Base-by-base conservation (phyloP, 2,329 filamentous ascomycete genomes). In the Madurella fahalii region DNA sequence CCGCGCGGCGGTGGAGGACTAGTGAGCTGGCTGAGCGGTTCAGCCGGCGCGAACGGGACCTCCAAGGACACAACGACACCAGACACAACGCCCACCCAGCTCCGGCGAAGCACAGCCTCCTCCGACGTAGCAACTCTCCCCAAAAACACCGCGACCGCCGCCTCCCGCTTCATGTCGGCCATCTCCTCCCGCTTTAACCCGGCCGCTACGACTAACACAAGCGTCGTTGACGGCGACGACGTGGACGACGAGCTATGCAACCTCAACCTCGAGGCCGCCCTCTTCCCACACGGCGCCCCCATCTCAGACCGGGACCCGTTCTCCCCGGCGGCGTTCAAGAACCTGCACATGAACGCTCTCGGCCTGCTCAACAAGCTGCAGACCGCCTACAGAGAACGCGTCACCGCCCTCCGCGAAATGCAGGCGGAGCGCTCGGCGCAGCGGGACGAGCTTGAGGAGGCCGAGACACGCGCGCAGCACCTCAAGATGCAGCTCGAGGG, bases 401-500 rank as follows among this genome's bases (percentile, higher is more conserved):
- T 78, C 5, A 58, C 72, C 0, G 72, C 76, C n/a, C 67, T 82
- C 1, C 71, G 71, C 11, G 81, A 84, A 41, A 60, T 82, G 9
- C 72, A 72, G 31, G 74, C 75, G 9, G 82, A 85, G 64, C 74
- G 74, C n/a, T 76, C 78, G 43, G 78, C 75, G 0, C 72, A 79
- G 60, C 63, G 63, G 13, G 83, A 85, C 30, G 81, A 84, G 65
- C 68, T 77, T 15, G 80, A 80, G 47, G 82, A 85, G 63, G 73
- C 77, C 16, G 74, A 79, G 51, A 77, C 75, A 5, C 74, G 80
- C 2, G 73, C 77, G 7, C 69, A 73, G 17, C 76, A 81, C 61
- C 72, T 86, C 40, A 82, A 80, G 65, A 72, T 76, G 61, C 82
- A 86, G 65, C 73, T 87, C 1, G 80, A 85, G 59, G 77, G 77